Evolutionary conservation across 164 flowering plant species (phyloP), one percentile per base, ranked within the genome.

Genomic region (Vitis amurensis): DNA sequence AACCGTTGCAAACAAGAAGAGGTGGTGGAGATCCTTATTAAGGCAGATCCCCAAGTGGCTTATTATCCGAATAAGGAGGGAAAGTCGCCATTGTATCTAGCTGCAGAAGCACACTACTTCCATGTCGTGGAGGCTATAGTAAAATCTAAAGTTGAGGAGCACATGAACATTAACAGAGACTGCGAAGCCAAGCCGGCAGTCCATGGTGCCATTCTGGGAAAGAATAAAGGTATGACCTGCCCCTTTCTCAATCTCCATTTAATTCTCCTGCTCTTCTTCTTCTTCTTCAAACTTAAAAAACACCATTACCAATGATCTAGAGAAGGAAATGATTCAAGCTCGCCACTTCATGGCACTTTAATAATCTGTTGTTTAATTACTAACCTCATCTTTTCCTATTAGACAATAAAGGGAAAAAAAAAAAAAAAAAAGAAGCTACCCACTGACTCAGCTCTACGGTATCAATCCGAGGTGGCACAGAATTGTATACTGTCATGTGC

Each of bases 181-280:
- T 15, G 13, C 0, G 14, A 30, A 44, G 61, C 53, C 10, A 70
- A 53, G 30, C 62, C 67, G 3, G 59, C 44, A 4, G 11, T 52
- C 12, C 51, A 70, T 52, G 66, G 67, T 52, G 66, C 66, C 30
- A 55, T 70, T 14, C 10, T 4, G 30, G 31, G 57, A 44, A 52
- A 37, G 23, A 62, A 53, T 31, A 14, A 9, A 61, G 73, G 73
- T 70, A 50, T 15, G 2, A 12, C 19, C 44, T 8, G 44, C 44
- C 44, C 44, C 44, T 31, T 31, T 31, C 44, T 2, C 44, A 4
- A 31, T 31, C 44, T 31, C 44, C 4, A 31, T 31, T 31, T 31
- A 31, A 23, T 23, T 23, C 27, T 23, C 27, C 27, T 23, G 27
- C 27, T 17, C 17, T 17, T 23, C 1, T 23, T 23, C 27, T 23